These are phyloP conservation scores for Ochetophila trinervis DNA, from an alignment of 306 rosid species.

Conservation along the genomic window DNA sequence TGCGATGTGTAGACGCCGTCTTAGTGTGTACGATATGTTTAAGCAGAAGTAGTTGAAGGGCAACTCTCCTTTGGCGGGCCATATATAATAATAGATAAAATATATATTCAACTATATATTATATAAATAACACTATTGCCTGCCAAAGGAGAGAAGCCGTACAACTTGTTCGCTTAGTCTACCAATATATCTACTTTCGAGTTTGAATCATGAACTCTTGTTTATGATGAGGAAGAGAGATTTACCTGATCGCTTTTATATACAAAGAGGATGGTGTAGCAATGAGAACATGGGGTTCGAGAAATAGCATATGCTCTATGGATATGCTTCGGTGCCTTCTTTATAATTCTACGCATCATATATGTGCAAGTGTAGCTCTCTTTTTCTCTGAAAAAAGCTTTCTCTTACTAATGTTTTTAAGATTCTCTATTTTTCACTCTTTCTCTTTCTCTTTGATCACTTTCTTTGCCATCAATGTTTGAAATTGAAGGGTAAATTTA, in stretches of 20 bases:
- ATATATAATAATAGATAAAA: background rate
- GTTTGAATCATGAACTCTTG: background rate
- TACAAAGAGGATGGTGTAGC: too few relatives aligned
- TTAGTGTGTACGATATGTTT: background rate
- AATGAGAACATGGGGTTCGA: background rate
- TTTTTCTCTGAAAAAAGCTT: constrained; percentile 34
- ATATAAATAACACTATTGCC: background rate
- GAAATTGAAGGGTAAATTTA: too few relatives aligned
- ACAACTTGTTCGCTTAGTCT: constrained; percentile 42
- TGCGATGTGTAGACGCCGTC: background rate
- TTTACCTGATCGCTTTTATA: background rate
- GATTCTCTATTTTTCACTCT: too few relatives aligned
- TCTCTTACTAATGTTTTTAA: background rate
- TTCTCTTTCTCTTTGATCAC: too few relatives aligned
- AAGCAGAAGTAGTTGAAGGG: constrained; percentile 63
- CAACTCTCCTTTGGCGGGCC: constrained; percentile 87
- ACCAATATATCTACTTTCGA: background rate
- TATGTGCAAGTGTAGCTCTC: background rate
- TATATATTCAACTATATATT: background rate
- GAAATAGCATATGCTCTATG: constrained; percentile 49
- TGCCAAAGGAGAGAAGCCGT: constrained; percentile 69
- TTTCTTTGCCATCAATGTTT: too few relatives aligned
- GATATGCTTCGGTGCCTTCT: constrained; percentile 46
- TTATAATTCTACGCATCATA: constrained; percentile 22
- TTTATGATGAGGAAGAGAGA: background rate